These are phyloP conservation scores for Apiospora rasikravindrae DNA, from an alignment of 2,329 filamentous ascomycete species.

Conservation along the genomic window DNA sequence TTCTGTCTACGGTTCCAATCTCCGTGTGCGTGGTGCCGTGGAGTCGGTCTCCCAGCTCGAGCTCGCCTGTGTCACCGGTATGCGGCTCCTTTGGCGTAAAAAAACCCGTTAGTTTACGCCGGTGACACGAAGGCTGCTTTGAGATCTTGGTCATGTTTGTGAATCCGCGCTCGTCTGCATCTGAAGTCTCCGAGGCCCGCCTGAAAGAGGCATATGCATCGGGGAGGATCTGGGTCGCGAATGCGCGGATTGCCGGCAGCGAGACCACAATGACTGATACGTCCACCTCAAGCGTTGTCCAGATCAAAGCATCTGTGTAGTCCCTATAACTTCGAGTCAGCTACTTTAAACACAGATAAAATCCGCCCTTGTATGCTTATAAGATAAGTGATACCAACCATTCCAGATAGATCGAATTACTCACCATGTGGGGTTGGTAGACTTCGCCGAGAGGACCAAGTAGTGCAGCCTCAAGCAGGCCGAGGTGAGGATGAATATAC, in stretches of 20 bases:
- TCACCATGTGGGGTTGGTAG: slow-evolving; percentile 38
- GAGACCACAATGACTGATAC: slow-evolving; percentile 49
- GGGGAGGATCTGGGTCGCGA: slow-evolving; percentile 27
- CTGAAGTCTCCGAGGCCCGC: neutral
- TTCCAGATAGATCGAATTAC: neutral
- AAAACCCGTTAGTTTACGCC: neutral
- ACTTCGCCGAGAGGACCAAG: slow-evolving; percentile 39
- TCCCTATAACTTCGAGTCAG: slow-evolving; percentile 19
- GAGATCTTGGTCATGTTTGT: slow-evolving; percentile 6
- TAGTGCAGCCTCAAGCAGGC: slow-evolving; percentile 44
- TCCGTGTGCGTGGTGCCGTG: slow-evolving; percentile 5
- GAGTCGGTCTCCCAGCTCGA: neutral
- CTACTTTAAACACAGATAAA: no score
- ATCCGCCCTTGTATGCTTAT: neutral
- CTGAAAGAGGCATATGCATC: neutral
- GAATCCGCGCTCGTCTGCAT: neutral
- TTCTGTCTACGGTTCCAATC: neutral
- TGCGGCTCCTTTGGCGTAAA: neutral
- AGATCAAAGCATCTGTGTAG: slow-evolving; percentile 44
- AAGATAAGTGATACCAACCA: neutral
- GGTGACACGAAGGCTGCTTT: neutral
- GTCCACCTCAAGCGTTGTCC: slow-evolving; percentile 49
- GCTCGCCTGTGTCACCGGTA: neutral
- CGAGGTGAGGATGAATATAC: slow-evolving; percentile 43
- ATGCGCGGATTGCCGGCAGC: slow-evolving; percentile 45